These are phyloP conservation scores for Aspergillus olivimuriae DNA, from an alignment of 495 filamentous ascomycete genomes.

Conservation along the genomic window DNA sequence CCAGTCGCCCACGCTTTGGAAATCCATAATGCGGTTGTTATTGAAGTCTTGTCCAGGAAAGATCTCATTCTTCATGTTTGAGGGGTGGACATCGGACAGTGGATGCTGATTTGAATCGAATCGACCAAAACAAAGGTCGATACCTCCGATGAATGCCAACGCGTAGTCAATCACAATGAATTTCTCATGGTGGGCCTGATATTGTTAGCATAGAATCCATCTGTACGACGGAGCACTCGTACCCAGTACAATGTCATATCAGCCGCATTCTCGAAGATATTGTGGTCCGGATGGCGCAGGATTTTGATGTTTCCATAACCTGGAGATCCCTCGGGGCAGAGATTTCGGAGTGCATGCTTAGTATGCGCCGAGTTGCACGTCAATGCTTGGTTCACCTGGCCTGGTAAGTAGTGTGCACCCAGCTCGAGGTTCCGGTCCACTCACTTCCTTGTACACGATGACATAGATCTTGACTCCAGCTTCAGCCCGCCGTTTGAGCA, in stretches of 20 bases:
- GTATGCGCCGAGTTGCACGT: conserved; percentile 93
- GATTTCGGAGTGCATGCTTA: conserved; percentile 73
- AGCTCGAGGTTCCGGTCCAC: neutral
- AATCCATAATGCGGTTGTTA: conserved; percentile 93
- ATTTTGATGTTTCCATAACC: conserved; percentile 83
- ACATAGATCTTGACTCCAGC: conserved; percentile 92
- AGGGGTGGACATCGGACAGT: conserved; percentile 81
- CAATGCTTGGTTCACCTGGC: conserved; percentile 61
- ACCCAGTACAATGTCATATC: conserved; percentile 98
- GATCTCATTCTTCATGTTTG: conserved; percentile 71
- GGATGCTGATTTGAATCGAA: conserved; percentile 87
- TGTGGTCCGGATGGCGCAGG: conserved; percentile 93
- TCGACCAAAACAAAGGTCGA: conserved; percentile 94
- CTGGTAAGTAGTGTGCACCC: conserved; percentile 1
- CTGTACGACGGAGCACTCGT: neutral
- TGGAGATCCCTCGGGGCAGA: conserved; percentile 73
- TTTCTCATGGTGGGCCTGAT: conserved; percentile 85
- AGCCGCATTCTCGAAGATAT: conserved; percentile 84
- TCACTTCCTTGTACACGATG: conserved; percentile 82
- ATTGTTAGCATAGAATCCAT: conserved; percentile 1
- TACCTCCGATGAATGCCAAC: conserved; percentile 83
- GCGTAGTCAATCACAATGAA: conserved; percentile 91
- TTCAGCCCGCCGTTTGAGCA: conserved; percentile 83
- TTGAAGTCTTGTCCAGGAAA: conserved; percentile 98
- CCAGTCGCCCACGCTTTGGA: conserved; percentile 86